phyloP scores from a whole-genome alignment of 768 basidiomycete genomes.

The Termitomyces sp. region DNA sequence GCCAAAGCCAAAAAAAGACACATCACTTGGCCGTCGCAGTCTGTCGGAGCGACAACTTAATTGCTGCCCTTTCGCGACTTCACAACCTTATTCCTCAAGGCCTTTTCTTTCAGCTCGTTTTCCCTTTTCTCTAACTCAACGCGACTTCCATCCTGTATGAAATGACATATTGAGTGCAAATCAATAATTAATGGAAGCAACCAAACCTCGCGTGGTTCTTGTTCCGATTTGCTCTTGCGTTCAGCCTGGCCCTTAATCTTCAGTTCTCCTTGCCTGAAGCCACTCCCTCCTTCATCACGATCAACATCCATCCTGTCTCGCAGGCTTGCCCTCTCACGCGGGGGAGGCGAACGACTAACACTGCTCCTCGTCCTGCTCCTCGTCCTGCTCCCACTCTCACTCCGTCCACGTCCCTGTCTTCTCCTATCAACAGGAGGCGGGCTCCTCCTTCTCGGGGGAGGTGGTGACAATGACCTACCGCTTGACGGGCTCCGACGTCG shows the following conservation, averaged over 20 bases:
- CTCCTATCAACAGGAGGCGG: slow-evolving; percentile 15
- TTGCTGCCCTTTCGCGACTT: slow-evolving; percentile 52
- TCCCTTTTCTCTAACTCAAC: slow-evolving; percentile 63
- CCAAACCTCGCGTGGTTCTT: slow-evolving; percentile 21
- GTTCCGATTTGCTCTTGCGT: slow-evolving; percentile 51
- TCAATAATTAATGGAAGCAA: slow-evolving; percentile 12
- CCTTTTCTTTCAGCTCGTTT: slow-evolving; percentile 76
- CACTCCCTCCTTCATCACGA: slow-evolving; percentile 12
- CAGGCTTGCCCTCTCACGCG: slow-evolving; percentile 15
- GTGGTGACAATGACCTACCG: slow-evolving; percentile 26
- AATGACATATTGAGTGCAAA: slow-evolving; percentile 1
- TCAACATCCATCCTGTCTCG: slow-evolving; percentile 32
- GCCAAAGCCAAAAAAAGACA: not conserved
- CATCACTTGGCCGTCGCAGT: slow-evolving; percentile 10
- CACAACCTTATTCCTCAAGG: slow-evolving; percentile 76
- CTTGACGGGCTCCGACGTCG: slow-evolving; percentile 21
- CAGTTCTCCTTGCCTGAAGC: slow-evolving; percentile 37
- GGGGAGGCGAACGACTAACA: slow-evolving; percentile 14
- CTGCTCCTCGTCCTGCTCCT: slow-evolving; percentile 17
- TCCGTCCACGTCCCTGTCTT: slow-evolving; percentile 10
- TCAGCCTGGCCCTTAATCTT: slow-evolving; percentile 75
- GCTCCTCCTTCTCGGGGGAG: slow-evolving; percentile 26
- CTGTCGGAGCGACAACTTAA: not conserved
- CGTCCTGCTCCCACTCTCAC: slow-evolving; percentile 18
- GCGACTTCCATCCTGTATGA: slow-evolving; percentile 18